Conservation (phyloP, 768 basidiomycete genomes). For the Tylopilus plumbeoviolaceoides region DNA sequence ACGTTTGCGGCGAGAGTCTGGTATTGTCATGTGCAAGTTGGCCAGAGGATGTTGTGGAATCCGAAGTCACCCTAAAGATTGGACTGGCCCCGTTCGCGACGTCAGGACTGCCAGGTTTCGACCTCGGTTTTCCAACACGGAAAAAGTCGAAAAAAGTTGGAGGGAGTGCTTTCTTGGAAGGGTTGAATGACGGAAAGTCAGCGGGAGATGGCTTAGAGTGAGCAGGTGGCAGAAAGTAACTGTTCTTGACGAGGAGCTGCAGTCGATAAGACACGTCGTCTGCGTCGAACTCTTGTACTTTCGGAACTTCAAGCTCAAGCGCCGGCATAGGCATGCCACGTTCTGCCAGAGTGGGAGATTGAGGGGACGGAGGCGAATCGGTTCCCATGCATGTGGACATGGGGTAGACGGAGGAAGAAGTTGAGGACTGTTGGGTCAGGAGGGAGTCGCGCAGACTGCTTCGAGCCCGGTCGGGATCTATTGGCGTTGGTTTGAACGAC, state of each 20-base stretch:
- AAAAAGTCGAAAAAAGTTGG: constrained; percentile 67
- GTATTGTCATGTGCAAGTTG: constrained; percentile 35
- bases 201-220: constrained; percentile 76
- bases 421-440: constrained; percentile 59
- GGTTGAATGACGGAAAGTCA: constrained; percentile 45
- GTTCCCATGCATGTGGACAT: constrained; percentile 64
- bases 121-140: constrained; percentile 61
- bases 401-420: constrained; percentile 78
- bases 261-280: constrained; percentile 87
- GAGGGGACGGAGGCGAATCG: constrained; percentile 62
- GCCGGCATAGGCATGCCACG: constrained; percentile 43
- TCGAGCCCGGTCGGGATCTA: constrained; percentile 37
- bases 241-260: constrained; percentile 80
- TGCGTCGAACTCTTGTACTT: constrained; percentile 49
- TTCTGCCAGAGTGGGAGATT: constrained; percentile 45
- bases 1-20: constrained; percentile 36
- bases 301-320: constrained; percentile 46
- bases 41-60: constrained; percentile 51
- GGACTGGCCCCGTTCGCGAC: constrained; percentile 38
- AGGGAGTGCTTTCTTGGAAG: constrained; percentile 42
- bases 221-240: constrained; percentile 84
- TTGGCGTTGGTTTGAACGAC: constrained; percentile 27
- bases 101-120: constrained; percentile 55
- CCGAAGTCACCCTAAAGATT: constrained; percentile 60
- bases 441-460: constrained; percentile 55